These are phyloP conservation scores for Candida andamanensis DNA, from an alignment of 805 yeast genomes.

Conservation along the genomic window DNA sequence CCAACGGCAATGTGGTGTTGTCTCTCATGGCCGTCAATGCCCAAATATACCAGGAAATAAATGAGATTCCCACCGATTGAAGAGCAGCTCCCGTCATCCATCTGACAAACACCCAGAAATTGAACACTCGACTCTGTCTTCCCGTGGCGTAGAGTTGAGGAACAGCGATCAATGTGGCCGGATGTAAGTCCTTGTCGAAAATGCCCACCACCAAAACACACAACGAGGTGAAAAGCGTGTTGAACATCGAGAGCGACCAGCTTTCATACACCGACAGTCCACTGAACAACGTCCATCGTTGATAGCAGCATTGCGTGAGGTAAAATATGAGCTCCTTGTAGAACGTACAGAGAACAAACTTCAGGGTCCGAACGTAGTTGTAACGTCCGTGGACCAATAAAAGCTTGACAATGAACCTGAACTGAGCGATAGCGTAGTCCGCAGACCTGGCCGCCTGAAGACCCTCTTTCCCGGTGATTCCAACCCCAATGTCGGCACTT, in stretches of 20 bases:
- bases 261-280: slow-evolving; percentile 92
- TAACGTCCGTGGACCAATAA: slow-evolving; percentile 93
- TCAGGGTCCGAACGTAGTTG: slow-evolving; percentile 86
- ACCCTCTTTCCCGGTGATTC: slow-evolving; percentile 96
- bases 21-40: slow-evolving; percentile 66
- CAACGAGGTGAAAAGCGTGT: slow-evolving; percentile 88
- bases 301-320: slow-evolving; percentile 82
- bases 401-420: slow-evolving; percentile 75
- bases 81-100: slow-evolving; percentile 79
- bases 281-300: slow-evolving; percentile 79
- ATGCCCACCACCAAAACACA: slow-evolving; percentile 93
- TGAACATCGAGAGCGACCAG: slow-evolving; percentile 96
- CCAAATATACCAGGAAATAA: slow-evolving; percentile 62
- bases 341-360: slow-evolving; percentile 88
- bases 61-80: slow-evolving; percentile 68
- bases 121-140: slow-evolving; percentile 67
- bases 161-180: slow-evolving; percentile 82
- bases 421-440: slow-evolving; percentile 94
- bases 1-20: slow-evolving; percentile 76
- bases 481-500: slow-evolving; percentile 96
- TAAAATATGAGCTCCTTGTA: slow-evolving; percentile 91
- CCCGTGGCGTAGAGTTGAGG: slow-evolving; percentile 87
- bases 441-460: slow-evolving; percentile 93
- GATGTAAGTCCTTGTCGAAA: slow-evolving; percentile 85
- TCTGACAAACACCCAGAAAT: slow-evolving; percentile 57